A percentile compares a stretch with the other conserved stretches of the same genome.
These are phyloP conservation scores for Suhomyces wounanorum DNA, from an alignment of 1,139 yeast species.

Conservation along the genomic window DNA sequence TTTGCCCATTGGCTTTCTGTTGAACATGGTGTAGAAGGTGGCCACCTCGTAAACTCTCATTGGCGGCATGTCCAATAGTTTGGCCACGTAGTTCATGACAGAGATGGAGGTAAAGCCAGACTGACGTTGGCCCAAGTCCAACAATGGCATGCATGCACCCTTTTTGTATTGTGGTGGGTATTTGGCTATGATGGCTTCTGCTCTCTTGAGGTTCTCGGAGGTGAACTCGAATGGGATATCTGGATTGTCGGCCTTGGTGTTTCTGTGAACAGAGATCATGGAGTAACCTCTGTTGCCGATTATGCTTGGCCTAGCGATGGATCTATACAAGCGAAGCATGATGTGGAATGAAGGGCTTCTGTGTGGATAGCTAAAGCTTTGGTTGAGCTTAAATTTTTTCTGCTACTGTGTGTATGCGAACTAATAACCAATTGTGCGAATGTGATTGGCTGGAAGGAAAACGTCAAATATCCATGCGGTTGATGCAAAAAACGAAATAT, in stretches of 20 bases:
- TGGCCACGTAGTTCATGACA: slow-evolving; percentile 92
- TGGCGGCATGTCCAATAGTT: slow-evolving; percentile 85
- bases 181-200: slow-evolving; percentile 72
- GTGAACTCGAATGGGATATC: slow-evolving; percentile 72
- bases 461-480: not conserved
- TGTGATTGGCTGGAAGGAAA: slow-evolving; percentile 24
- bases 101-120: slow-evolving; percentile 84
- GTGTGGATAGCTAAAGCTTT: slow-evolving; percentile 4
- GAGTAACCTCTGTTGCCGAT: slow-evolving; percentile 30
- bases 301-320: slow-evolving; percentile 17
- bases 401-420: slow-evolving; percentile 11
- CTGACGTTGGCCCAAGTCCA: slow-evolving; percentile 89
- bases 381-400: slow-evolving; percentile 11
- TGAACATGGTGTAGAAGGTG: slow-evolving; percentile 90
- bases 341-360: slow-evolving; percentile 1
- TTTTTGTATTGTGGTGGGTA: slow-evolving; percentile 87
- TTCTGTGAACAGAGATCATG: slow-evolving; percentile 70
- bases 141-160: slow-evolving; percentile 85
- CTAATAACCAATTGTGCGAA: slow-evolving; percentile 18
- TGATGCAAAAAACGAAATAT: no score
- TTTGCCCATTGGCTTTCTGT: slow-evolving; percentile 85
- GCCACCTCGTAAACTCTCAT: slow-evolving; percentile 96
- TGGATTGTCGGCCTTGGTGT: slow-evolving; percentile 68
- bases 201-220: slow-evolving; percentile 67
- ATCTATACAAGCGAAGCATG: slow-evolving; percentile 18